phyloP scores from a whole-genome alignment of 176 grass and related monocot genomes.

The Triticum urartu region DNA sequence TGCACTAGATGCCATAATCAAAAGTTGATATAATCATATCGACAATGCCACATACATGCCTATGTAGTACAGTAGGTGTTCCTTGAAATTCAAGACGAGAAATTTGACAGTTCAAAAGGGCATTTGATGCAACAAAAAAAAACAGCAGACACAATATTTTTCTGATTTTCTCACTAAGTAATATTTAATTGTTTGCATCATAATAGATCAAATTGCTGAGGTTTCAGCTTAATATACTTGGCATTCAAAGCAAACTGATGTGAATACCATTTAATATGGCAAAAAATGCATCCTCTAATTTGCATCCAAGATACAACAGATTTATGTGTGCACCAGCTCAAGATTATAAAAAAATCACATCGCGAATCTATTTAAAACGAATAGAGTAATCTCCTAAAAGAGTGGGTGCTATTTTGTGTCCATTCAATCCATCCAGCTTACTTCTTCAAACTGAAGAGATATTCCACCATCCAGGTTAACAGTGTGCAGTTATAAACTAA shows the following conservation, averaged over 20 bases:
- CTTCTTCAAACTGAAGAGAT: not conserved
- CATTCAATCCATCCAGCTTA: not conserved
- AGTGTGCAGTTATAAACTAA: not conserved
- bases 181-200: not conserved
- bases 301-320: not conserved
- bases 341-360: not conserved
- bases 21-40: not conserved
- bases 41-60: not conserved
- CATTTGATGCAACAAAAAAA: not conserved
- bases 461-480: slow-evolving; percentile 3
- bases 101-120: not conserved
- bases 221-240: too few species aligned
- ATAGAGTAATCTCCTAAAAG: not conserved
- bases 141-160: not conserved
- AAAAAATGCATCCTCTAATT: not conserved
- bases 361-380: not conserved
- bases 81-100: slow-evolving; percentile 7
- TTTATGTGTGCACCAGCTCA: not conserved
- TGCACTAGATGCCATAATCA: not conserved
- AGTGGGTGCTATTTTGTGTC: not conserved
- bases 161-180: not conserved
- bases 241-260: too few species aligned
- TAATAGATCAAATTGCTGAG: not conserved
- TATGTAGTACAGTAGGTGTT: not conserved
- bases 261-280: not conserved